Percentiles rank a stretch among this genome's conserved stretches.
Conservation (phyloP, 441 rosid genomes). For the Metrosideros polymorpha region DNA sequence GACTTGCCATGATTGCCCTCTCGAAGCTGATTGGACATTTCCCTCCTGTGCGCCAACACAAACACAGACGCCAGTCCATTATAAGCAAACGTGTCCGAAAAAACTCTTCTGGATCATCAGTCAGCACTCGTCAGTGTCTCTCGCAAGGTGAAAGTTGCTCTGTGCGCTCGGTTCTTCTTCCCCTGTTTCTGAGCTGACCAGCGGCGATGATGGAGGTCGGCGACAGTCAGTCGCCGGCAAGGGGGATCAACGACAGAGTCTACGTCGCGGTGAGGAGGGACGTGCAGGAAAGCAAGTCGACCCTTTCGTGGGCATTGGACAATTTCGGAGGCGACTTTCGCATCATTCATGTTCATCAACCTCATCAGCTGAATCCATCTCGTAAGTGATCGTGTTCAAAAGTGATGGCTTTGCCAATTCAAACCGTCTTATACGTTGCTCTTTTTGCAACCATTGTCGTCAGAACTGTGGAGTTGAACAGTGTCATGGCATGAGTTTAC, state of each 20-base stretch:
- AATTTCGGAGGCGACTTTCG: conserved; percentile 8
- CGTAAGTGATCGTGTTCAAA: not conserved
- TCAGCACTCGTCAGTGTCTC: not conserved
- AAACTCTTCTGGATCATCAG: not conserved
- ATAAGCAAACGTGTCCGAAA: not conserved
- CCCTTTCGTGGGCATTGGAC: conserved; percentile 3
- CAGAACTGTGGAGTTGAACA: not conserved
- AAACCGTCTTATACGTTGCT: not conserved
- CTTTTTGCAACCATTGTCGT: not conserved
- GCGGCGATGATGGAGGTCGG: not conserved
- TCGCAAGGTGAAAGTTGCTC: not conserved
- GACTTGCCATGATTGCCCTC: not conserved
- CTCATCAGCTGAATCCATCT: not conserved
- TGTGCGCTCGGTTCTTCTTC: not conserved
- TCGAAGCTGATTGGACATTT: not conserved
- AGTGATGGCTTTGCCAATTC: not conserved
- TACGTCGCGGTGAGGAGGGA: conserved; percentile 13
- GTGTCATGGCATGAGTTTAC: not conserved
- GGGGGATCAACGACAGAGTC: not conserved
- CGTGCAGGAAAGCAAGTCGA: not conserved
- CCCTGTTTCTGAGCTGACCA: not conserved
- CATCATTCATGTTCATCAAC: conserved; percentile 2
- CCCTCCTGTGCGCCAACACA: not conserved
- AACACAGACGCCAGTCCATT: not conserved
- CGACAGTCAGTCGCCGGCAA: not conserved